A percentile compares a stretch with the other conserved stretches of the same genome.
Conservation (phyloP, 768 basidiomycete genomes). For the Trametes sanguinea region DNA sequence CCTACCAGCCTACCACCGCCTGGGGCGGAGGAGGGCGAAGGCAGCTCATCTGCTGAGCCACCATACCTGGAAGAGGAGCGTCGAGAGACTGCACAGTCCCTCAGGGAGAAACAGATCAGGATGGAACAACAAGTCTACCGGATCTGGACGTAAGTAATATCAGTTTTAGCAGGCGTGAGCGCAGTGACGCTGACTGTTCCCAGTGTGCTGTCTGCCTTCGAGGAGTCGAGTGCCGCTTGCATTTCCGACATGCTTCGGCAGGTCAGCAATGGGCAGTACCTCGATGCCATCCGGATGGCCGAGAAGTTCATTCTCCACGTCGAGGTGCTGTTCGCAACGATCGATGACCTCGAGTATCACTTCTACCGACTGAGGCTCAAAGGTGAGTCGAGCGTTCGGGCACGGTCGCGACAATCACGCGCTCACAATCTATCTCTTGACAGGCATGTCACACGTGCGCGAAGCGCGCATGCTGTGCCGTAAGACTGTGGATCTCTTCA, state of each 20-base stretch:
- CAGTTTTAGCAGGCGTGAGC: neutral
- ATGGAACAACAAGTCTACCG: slow-evolving; percentile 99
- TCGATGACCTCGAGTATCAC: slow-evolving; percentile 93
- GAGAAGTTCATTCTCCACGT: slow-evolving; percentile 99
- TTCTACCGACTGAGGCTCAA: slow-evolving; percentile 80
- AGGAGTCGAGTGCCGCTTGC: slow-evolving; percentile 98
- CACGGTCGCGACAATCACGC: neutral
- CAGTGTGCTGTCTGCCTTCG: slow-evolving; percentile 94
- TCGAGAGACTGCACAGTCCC: slow-evolving; percentile 69
- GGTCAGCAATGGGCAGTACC: slow-evolving; percentile 94
- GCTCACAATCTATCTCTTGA: neutral
- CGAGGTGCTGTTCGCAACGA: slow-evolving; percentile 94
- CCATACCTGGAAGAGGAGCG: slow-evolving; percentile 77
- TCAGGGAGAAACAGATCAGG: slow-evolving; percentile 86
- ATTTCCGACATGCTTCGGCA: slow-evolving; percentile 98
- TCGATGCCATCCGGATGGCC: slow-evolving; percentile 97
- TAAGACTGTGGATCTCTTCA: slow-evolving; percentile 98
- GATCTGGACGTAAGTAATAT: slow-evolving; percentile 90
- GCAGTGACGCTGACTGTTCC: neutral
- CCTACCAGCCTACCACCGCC: slow-evolving; percentile 56
- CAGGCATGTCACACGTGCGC: slow-evolving; percentile 97
- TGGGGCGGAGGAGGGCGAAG: slow-evolving; percentile 51
- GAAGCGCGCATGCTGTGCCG: slow-evolving; percentile 99
- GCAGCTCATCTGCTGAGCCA: slow-evolving; percentile 40
- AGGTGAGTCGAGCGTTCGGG: slow-evolving; percentile 52